Conservation (phyloP, 2,329 filamentous ascomycete genomes). For the Alternaria novae-zelandiae region DNA sequence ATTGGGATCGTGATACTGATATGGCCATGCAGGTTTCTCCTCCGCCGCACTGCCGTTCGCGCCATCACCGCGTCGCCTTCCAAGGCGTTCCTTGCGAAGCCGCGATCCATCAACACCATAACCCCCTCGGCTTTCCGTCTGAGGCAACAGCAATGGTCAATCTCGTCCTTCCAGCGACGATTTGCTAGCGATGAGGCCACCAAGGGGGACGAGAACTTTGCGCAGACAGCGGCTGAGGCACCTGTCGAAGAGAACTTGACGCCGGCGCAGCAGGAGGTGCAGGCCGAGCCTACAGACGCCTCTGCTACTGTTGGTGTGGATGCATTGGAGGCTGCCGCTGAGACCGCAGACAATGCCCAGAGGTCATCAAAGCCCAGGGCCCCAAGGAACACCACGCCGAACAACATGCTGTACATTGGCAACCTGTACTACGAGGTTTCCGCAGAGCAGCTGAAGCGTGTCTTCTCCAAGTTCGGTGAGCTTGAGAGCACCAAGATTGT, state of each 20-base stretch:
- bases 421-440: constrained; percentile 75
- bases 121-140: constrained; percentile 39
- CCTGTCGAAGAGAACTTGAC: constrained; percentile 44
- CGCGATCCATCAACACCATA: constrained; percentile 44
- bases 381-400: constrained; percentile 17
- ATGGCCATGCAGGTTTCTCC: constrained; percentile 58
- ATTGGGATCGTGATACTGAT: constrained; percentile 6
- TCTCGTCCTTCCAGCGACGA: constrained; percentile 53
- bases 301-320: constrained; percentile 35
- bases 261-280: constrained; percentile 31
- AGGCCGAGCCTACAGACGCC: constrained; percentile 32
- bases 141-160: constrained; percentile 49
- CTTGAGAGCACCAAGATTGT: constrained; percentile 63
- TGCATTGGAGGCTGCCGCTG: constrained; percentile 26
- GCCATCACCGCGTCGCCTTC: constrained; percentile 58
- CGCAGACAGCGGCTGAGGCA: constrained; percentile 45
- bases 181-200: constrained; percentile 57
- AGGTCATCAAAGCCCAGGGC: background rate
- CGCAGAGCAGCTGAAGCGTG: constrained; percentile 63
- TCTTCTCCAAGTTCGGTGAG: constrained; percentile 65
- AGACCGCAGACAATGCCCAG: background rate
- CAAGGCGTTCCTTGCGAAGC: constrained; percentile 51
- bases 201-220: constrained; percentile 47
- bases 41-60: constrained; percentile 65
- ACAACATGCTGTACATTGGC: constrained; percentile 65